Conservation (phyloP, 768 basidiomycete species). For the Lactifluus pinguis region DNA sequence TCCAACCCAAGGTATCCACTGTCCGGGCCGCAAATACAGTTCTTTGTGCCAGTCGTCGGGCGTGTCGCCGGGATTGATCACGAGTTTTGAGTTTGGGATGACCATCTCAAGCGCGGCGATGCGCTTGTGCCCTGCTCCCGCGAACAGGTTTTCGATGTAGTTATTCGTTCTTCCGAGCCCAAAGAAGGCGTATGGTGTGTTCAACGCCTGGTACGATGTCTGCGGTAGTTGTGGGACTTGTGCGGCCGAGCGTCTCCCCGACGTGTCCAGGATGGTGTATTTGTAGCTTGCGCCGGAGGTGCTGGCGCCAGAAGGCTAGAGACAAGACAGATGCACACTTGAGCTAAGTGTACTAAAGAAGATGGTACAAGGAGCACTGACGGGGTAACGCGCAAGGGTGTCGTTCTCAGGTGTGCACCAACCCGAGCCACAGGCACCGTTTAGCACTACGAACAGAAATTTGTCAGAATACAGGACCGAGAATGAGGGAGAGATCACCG, state of each 20-base stretch:
- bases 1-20: conserved; percentile 98
- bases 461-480: not conserved
- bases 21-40: conserved; percentile 86
- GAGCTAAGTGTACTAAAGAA: no score
- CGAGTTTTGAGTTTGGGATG: conserved; percentile 93
- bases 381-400: conserved; percentile 55
- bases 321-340: not conserved
- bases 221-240: conserved; percentile 94
- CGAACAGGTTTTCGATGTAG: conserved; percentile 97
- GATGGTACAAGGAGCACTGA: conserved; percentile 29
- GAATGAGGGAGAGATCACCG: conserved; percentile 21
- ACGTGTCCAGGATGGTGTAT: conserved; percentile 91
- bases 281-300: conserved; percentile 95
- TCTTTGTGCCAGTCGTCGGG: conserved; percentile 73
- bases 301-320: conserved; percentile 85
- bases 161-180: conserved; percentile 97
- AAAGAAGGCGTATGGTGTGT: conserved; percentile 91
- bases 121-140: conserved; percentile 82
- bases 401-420: conserved; percentile 59
- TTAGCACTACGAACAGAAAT: conserved; percentile 52
- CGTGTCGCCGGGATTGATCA: conserved; percentile 72
- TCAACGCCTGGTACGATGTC: conserved; percentile 83
- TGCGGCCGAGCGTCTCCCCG: conserved; percentile 80
- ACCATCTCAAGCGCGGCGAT: conserved; percentile 94
- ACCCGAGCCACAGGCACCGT: conserved; percentile 84